Evolutionary conservation across 805 yeast genomes (phyloP), one percentile per base, ranked within the genome.

Genomic region (Saturnispora diversa): DNA sequence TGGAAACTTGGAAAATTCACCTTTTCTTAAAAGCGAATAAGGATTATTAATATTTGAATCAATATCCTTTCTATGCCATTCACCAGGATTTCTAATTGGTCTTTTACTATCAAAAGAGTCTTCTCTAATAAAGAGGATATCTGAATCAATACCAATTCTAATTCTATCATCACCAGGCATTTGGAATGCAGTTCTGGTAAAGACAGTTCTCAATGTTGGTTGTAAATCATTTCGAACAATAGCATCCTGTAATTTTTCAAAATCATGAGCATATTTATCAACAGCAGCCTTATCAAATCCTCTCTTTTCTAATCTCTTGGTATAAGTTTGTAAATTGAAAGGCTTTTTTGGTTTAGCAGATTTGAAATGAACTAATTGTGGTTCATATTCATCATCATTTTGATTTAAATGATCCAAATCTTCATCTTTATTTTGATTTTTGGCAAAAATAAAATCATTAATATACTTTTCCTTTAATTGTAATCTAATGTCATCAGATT

Each of bases 141-240:
- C 92, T 12, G 94, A 81, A 63, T 90, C 97, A 48, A 90, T 84
- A 32, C 84, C 80, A 45, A 92, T 79, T 58, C 97, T 78, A 28
- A 88, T 81, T 55, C 90, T 75, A 59, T 88, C 94, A 59, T 92
- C 97, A 44, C 97, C 97, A 3, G 98, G 98, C 52, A 90, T 90
- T 68, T 90, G 97, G 69, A 92, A 90, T 2, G 97, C 97, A 5
- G 95, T 84, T 61, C 97, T 74, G 31, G 86, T 84, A 65, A 84
- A 86, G 27, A 80, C 75, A 9, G 96, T 75, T 65, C 97, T 78
- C 58, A 92, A 64, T 28, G 84, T 75, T 11, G 98, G 98, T 62
- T 85, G 84, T 48, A 90, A 69, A 45, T 76, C 72, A 50, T 78
- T 70, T 39, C 76, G 76, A 30, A 62, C 56, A 46, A 90, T 80